Evolutionary conservation across 2,329 filamentous ascomycete genomes (phyloP).

Genomic region (Fusarium albidum): DNA sequence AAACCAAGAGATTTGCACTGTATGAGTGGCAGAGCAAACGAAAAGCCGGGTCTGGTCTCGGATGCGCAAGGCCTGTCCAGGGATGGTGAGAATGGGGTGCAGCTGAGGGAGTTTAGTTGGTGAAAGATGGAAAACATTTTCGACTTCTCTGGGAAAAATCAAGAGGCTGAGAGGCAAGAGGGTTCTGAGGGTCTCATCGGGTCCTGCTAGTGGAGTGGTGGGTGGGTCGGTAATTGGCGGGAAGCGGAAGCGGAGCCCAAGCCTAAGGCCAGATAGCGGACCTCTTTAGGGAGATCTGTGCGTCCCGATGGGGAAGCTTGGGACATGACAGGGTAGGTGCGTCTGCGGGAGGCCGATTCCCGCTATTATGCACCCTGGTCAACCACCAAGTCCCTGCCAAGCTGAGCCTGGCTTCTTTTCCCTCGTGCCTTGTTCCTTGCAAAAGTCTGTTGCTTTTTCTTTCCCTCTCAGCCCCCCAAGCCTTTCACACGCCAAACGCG

Average conservation of each 20-base stretch:
- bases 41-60: too few species aligned
- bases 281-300: conserved; percentile 20
- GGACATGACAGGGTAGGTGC: conserved; percentile 34
- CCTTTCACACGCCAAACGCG: conserved; percentile 13
- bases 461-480: neutral
- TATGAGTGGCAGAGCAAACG: too few species aligned
- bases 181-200: too few species aligned
- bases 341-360: conserved; percentile 34
- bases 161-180: too few species aligned
- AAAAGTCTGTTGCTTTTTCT: conserved; percentile 1
- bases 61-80: too few species aligned
- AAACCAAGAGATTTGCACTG: neutral
- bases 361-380: conserved; percentile 17
- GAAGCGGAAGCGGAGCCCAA: conserved; percentile 20
- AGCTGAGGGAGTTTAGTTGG: too few species aligned
- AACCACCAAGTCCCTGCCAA: conserved; percentile 23
- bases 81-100: too few species aligned
- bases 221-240: conserved; percentile 26
- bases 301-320: conserved; percentile 25
- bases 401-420: conserved; percentile 10
- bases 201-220: conserved; percentile 11
- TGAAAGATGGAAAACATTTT: too few species aligned
- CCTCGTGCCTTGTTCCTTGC: conserved; percentile 3
- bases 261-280: conserved; percentile 24
- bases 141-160: too few species aligned